phyloP scores from a whole-genome alignment of 2,329 filamentous ascomycete genomes.

The Aureobasidium lini region DNA sequence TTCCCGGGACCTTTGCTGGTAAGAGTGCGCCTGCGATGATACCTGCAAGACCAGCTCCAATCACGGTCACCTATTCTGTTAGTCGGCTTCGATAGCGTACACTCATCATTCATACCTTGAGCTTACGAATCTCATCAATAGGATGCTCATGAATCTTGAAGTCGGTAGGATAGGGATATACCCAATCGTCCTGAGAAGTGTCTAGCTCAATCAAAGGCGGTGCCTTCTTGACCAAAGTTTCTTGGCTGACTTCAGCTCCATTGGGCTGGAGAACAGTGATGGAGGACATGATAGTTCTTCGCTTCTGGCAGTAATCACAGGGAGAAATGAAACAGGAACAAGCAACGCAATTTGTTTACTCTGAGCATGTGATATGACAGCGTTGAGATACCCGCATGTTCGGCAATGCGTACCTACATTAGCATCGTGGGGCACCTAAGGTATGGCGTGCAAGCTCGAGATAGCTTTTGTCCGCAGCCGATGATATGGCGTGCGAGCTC shows the following conservation, averaged over 20 bases:
- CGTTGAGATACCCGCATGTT: not conserved
- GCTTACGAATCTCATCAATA: conserved; percentile 21
- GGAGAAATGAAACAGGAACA: not conserved
- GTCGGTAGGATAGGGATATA: conserved; percentile 23
- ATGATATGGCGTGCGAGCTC: conserved; percentile 7
- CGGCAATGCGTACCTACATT: not conserved
- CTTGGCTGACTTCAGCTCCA: not conserved
- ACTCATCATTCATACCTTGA: conserved; percentile 17
- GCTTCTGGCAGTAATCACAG: not conserved
- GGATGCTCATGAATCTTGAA: conserved; percentile 24
- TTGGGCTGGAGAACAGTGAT: not conserved
- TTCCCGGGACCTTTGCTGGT: conserved; percentile 59
- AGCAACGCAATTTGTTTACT: not conserved
- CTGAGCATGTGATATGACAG: not conserved
- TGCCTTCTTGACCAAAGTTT: not conserved
- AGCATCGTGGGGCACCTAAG: not conserved
- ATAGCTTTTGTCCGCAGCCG: not conserved
- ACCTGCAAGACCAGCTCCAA: conserved; percentile 58
- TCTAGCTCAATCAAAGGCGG: conserved; percentile 1
- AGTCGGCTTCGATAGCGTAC: not conserved
- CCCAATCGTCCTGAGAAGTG: conserved; percentile 15
- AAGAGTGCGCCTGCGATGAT: conserved; percentile 59
- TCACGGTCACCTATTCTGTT: conserved; percentile 43
- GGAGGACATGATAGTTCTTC: not conserved
- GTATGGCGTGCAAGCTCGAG: conserved; percentile 3